Percentiles rank a stretch among this genome's conserved stretches.
These are phyloP conservation scores for Neocatenulostroma microsporum DNA, from an alignment of 2,329 filamentous ascomycete genomes.

Conservation along the genomic window DNA sequence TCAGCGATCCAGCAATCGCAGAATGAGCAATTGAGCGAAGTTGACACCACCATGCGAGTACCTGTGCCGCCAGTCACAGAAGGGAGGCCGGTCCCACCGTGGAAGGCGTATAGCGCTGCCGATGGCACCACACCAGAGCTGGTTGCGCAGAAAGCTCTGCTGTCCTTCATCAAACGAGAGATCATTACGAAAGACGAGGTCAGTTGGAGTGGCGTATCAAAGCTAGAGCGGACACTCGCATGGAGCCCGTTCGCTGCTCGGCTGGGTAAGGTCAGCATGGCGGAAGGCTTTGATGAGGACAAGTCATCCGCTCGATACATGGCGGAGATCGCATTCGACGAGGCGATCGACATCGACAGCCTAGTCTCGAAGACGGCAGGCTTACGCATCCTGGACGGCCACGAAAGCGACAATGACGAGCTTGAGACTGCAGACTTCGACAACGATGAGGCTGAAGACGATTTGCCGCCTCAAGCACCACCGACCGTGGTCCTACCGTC, in stretches of 20 bases:
- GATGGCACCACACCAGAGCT: slow-evolving; percentile 9
- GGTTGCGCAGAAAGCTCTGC: slow-evolving; percentile 26
- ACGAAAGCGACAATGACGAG: slow-evolving; percentile 33
- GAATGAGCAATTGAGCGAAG: slow-evolving; percentile 41
- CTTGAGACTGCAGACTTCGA: slow-evolving; percentile 15
- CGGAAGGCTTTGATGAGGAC: slow-evolving; percentile 36
- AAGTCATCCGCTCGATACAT: slow-evolving; percentile 32
- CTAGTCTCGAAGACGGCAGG: slow-evolving; percentile 44
- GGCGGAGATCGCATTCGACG: slow-evolving; percentile 24
- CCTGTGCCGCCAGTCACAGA: slow-evolving; percentile 44
- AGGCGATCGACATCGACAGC: slow-evolving; percentile 33
- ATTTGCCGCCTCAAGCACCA: slow-evolving; percentile 2
- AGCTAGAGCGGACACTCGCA: slow-evolving; percentile 34
- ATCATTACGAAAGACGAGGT: slow-evolving; percentile 20
- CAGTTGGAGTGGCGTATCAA: slow-evolving; percentile 36
- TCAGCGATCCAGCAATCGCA: slow-evolving; percentile 30
- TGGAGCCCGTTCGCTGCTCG: slow-evolving; percentile 44
- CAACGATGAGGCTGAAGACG: slow-evolving; percentile 9
- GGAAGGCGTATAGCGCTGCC: slow-evolving; percentile 32
- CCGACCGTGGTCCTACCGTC: no score
- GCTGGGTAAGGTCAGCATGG: slow-evolving; percentile 30
- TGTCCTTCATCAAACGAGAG: slow-evolving; percentile 14
- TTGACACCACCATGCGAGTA: slow-evolving; percentile 43
- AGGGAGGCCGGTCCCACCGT: slow-evolving; percentile 37
- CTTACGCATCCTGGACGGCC: slow-evolving; percentile 37